Conservation (phyloP, 352 stramenopile species). For the Pythium monospermum region DNA sequence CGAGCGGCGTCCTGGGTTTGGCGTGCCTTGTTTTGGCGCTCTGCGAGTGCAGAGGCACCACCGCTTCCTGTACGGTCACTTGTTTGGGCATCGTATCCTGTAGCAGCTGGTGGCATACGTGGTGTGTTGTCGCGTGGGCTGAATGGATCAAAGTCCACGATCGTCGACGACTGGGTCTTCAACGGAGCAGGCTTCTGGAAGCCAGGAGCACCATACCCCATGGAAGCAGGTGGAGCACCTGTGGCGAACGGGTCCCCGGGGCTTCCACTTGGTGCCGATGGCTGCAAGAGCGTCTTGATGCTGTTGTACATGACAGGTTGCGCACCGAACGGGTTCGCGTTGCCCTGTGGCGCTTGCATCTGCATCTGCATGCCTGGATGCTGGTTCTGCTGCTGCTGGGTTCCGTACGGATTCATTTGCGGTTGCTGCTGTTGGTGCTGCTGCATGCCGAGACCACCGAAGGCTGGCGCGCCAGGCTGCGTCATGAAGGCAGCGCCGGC, state of each 20-base stretch:
- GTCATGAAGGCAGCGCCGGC: constrained; percentile 66
- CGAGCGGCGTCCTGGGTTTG: constrained; percentile 65
- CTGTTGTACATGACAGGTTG: constrained; percentile 55
- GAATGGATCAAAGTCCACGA: constrained; percentile 74
- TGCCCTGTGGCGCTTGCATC: constrained; percentile 19
- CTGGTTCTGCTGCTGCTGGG: constrained; percentile 24
- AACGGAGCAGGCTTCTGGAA: constrained; percentile 13
- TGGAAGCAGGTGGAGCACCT: constrained; percentile 2
- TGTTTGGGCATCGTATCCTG: constrained; percentile 1
- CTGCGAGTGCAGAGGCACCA: constrained; percentile 23
- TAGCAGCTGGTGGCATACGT: constrained; percentile 24
- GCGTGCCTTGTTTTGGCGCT: constrained; percentile 42
- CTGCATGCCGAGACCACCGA: constrained; percentile 31
- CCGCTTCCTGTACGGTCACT: constrained; percentile 16
- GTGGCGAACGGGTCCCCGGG: constrained; percentile 45
- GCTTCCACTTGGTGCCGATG: no score
- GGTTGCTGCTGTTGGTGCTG: constrained; percentile 23
- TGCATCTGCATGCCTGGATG: constrained; percentile 13
- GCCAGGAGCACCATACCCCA: constrained; percentile 1
- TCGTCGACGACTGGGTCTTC: constrained; percentile 34
- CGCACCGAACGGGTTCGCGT: constrained; percentile 33
- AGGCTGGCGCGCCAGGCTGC: constrained; percentile 37
- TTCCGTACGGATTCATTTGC: constrained; percentile 16
- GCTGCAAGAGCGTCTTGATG: constrained; percentile 56
- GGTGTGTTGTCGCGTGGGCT: constrained; percentile 51